A percentile compares a stretch with the other conserved stretches of the same genome.
These are phyloP conservation scores for Protomyces pachydermus DNA, from an alignment of 1,139 yeast species.

Conservation along the genomic window DNA sequence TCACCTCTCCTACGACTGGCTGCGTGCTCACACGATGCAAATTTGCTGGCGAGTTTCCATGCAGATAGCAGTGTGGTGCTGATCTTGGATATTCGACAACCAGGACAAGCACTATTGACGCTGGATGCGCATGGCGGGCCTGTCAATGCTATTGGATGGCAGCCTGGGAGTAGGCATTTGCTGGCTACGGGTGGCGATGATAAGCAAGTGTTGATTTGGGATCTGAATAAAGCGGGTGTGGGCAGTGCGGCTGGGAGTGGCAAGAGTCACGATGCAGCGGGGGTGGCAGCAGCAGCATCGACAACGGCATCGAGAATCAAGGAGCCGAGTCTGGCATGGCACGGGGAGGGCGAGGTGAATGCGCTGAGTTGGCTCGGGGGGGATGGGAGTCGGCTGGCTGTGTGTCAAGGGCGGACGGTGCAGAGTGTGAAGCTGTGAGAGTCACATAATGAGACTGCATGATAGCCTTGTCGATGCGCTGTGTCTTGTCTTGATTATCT, in stretches of 20 bases:
- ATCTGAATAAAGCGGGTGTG: conserved; percentile 43
- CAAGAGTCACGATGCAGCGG: conserved; percentile 44
- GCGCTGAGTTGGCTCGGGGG: conserved; percentile 67
- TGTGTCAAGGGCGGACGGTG: conserved; percentile 71
- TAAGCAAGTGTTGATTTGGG: conserved; percentile 86
- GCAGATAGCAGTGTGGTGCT: conserved; percentile 62
- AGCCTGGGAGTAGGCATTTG: conserved; percentile 60
- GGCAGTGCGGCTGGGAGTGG: conserved; percentile 29
- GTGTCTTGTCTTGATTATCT: no score
- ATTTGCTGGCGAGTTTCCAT: conserved; percentile 77
- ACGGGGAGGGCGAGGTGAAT: conserved; percentile 65
- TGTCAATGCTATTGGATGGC: conserved; percentile 76
- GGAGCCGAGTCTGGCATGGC: conserved; percentile 32
- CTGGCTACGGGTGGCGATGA: conserved; percentile 82
- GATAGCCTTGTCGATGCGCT: no score
- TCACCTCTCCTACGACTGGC: conserved; percentile 69
- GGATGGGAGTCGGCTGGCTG: conserved; percentile 75
- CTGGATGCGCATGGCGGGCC: conserved; percentile 65
- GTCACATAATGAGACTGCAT: background rate
- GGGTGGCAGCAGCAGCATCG: background rate
- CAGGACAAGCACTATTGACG: conserved; percentile 70
- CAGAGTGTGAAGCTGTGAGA: conserved; percentile 54
- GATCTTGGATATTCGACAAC: conserved; percentile 78
- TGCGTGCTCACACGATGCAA: conserved; percentile 71
- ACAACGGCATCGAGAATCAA: background rate